Base-by-base conservation (phyloP, 176 grass and related monocot genomes). In the Cocos nucifera region DNA sequence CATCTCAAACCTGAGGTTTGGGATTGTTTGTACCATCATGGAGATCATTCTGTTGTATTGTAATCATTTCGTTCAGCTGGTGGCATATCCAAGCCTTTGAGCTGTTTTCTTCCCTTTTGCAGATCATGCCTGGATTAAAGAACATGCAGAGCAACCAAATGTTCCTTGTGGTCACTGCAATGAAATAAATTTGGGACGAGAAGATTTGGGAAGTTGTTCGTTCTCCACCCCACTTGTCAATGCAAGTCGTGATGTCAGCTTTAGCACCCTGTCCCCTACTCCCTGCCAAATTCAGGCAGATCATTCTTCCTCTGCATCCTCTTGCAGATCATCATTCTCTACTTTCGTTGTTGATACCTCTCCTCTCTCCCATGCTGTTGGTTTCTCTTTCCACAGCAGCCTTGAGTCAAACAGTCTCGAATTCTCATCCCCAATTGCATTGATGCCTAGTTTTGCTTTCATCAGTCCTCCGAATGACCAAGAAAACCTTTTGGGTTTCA, bases 61-160 rank as follows among this genome's bases (percentile, higher is more conserved):
- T 6, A 15, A 66, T 22, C 18, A 25, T 9, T 1, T 66, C 23
- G 28, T 61, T 44, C 3, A 19, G 59, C 4, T 44, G 35, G 12
- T 44, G 35, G 35, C 35, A 44, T 70, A 56, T 59, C 54, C 70
- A 53, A 64, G 44, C 59, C 64, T 65, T 14, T 49, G 60, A 49
- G 54, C 73, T 77, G 54, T 32, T 50, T 75, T 59, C 56, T 61
- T 27, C 35, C 21, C 3, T 27, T 65, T n/a, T 23, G 61, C 76
- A 92, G 93, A 88, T 69, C 93, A 98, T 77, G 57, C 78, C 15
- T 92, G 93, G 87, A 88, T 98, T 66, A 80, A 54, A 67, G 73
- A 86, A 51, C 87, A 88, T 39, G 29, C 59, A 0, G 72, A 85
- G 0, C 75, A 98, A 55, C 58, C 82, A 3, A 69, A 68, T 17